phyloP scores from a whole-genome alignment of 2,329 filamentous ascomycete species.

The Fusarium solani-melongenae region DNA sequence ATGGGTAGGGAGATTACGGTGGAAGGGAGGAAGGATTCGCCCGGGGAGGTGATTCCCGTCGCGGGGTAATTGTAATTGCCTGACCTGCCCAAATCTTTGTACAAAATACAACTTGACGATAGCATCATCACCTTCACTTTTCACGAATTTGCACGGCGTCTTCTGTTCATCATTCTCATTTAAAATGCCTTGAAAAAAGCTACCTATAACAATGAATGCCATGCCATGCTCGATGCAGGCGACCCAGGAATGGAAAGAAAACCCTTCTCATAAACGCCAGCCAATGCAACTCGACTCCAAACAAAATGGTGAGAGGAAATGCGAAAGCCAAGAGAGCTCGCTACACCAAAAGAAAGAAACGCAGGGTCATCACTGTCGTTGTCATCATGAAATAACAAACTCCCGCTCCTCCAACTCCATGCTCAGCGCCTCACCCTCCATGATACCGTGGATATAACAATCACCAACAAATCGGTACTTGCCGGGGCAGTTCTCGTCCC shows the following conservation, averaged over 20 bases:
- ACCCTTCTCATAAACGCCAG: not conserved
- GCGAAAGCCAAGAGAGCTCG: not conserved
- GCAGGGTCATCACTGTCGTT: not conserved
- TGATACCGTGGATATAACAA: constrained; percentile 11
- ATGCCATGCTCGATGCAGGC: not conserved
- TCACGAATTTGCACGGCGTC: not conserved
- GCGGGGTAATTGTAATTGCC: not conserved
- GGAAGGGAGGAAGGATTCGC: constrained; percentile 65
- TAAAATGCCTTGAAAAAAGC: not conserved
- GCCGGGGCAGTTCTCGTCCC: constrained; percentile 2
- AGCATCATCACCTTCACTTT: not conserved
- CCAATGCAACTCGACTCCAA: constrained; percentile 1
- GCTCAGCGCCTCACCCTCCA: constrained; percentile 9
- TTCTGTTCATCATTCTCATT: not conserved
- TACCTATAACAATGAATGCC: not conserved
- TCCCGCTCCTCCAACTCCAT: constrained; percentile 11
- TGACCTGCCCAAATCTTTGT: not conserved
- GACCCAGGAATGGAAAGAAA: not conserved
- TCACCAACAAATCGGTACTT: constrained; percentile 7
- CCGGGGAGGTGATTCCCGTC: constrained; percentile 16
- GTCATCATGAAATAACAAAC: constrained; percentile 11
- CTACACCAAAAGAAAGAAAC: not conserved
- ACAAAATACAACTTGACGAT: not conserved
- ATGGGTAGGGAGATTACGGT: constrained; percentile 80
- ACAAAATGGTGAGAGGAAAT: not conserved